These are phyloP conservation scores for Helminthosporium solani DNA, from an alignment of 2,329 filamentous ascomycete species.

Conservation along the genomic window DNA sequence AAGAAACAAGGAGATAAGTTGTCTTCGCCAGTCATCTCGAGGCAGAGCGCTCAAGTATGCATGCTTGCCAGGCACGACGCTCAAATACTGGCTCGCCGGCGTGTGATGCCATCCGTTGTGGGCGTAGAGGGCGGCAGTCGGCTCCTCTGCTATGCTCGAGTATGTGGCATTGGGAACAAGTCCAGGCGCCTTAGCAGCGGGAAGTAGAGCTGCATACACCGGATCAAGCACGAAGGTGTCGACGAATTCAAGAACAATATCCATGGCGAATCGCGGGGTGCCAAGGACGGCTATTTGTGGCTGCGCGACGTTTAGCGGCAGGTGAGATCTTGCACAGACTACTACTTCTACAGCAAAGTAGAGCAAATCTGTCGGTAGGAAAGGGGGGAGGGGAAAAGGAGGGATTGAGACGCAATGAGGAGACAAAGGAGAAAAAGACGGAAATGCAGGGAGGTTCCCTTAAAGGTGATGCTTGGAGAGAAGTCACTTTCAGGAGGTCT, in stretches of 20 bases:
- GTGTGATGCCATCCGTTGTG: slow-evolving; percentile 61
- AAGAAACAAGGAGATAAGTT: slow-evolving; percentile 72
- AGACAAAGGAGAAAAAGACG: background rate
- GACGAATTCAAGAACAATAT: slow-evolving; percentile 82
- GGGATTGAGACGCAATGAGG: background rate
- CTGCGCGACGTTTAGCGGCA: slow-evolving; percentile 9
- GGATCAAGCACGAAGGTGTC: slow-evolving; percentile 83
- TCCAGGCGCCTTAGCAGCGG: slow-evolving; percentile 50
- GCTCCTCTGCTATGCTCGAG: slow-evolving; percentile 48
- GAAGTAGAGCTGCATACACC: slow-evolving; percentile 71
- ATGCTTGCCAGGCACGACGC: slow-evolving; percentile 68
- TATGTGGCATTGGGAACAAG: slow-evolving; percentile 59
- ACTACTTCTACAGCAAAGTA: background rate
- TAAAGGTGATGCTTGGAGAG: background rate
- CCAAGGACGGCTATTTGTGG: slow-evolving; percentile 1
- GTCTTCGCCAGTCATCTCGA: slow-evolving; percentile 75
- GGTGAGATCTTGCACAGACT: background rate
- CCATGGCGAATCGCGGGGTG: slow-evolving; percentile 61
- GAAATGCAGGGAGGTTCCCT: background rate
- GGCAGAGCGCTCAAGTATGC: slow-evolving; percentile 78
- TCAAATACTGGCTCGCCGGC: slow-evolving; percentile 70
- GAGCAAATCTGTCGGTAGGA: too few relatives aligned
- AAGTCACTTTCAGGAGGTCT: background rate
- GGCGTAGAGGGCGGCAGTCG: slow-evolving; percentile 33
- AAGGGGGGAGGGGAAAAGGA: background rate